A percentile compares a stretch with the other conserved stretches of the same genome.
These are phyloP conservation scores for Macroventuria anomochaeta DNA, from an alignment of 2,329 filamentous ascomycete species.

Conservation along the genomic window DNA sequence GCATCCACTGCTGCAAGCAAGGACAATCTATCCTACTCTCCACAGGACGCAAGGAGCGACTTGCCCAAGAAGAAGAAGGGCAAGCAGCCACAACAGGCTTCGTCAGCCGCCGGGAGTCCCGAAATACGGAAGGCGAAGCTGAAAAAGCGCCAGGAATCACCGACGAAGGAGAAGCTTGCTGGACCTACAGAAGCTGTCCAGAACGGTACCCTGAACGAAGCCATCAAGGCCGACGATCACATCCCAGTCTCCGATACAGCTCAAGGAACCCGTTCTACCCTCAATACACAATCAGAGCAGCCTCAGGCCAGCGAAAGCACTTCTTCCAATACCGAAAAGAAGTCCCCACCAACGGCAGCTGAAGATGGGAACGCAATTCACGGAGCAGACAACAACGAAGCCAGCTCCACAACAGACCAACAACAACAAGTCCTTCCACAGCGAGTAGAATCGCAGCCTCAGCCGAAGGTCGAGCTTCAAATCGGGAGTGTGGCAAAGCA, in stretches of 20 bases:
- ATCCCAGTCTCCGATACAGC: not conserved
- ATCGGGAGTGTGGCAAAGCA: not conserved
- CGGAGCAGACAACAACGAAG: not conserved
- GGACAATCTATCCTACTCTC: conserved; percentile 34
- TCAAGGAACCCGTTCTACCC: not conserved
- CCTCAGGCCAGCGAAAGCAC: not conserved
- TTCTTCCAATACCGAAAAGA: not conserved
- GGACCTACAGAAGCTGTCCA: not conserved
- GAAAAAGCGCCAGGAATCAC: conserved; percentile 24
- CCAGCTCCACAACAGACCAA: not conserved
- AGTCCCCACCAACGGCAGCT: not conserved
- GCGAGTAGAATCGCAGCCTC: not conserved
- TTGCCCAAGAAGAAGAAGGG: conserved; percentile 26
- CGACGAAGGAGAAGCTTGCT: conserved; percentile 11
- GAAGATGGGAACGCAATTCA: not conserved
- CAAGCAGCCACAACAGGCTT: conserved; percentile 10
- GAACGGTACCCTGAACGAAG: not conserved
- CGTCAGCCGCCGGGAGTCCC: conserved; percentile 18
- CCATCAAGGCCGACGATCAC: not conserved
- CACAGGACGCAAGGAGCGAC: conserved; percentile 47
- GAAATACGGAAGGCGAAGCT: conserved; percentile 25
- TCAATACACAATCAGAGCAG: not conserved
- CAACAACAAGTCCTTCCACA: not conserved
- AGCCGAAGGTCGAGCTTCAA: not conserved
- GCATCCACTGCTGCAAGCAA: not conserved